A percentile compares a stretch with the other conserved stretches of the same genome.
phyloP scores from a whole-genome alignment of 371 early-diverging fungal species.

The Rhizopus microsporus region DNA sequence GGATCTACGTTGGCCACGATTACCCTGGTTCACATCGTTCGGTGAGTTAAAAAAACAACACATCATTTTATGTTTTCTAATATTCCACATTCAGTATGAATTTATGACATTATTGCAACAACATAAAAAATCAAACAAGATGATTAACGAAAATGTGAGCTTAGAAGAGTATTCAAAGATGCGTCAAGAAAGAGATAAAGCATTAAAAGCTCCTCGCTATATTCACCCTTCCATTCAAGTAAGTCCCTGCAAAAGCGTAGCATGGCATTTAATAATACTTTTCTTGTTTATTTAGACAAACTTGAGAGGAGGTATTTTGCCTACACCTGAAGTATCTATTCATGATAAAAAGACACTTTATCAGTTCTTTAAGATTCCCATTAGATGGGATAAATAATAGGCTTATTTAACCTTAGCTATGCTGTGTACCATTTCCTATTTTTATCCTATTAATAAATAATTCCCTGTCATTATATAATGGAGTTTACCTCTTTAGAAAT shows the following conservation, averaged over 20 bases:
- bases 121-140: constrained; percentile 43
- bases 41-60: constrained; percentile 22
- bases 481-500: constrained; percentile 86
- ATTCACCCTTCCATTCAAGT: constrained; percentile 54
- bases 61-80: constrained; percentile 1
- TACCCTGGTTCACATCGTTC: constrained; percentile 38
- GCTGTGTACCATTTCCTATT: constrained; percentile 78
- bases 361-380: constrained; percentile 30
- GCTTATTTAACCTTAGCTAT: constrained; percentile 68
- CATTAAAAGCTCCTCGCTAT: constrained; percentile 40
- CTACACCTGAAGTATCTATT: constrained; percentile 22
- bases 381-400: constrained; percentile 22
- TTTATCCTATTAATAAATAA: neutral
- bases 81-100: constrained; percentile 25
- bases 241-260: neutral
- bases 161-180: constrained; percentile 31
- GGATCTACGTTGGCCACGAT: constrained; percentile 51
- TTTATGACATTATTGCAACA: constrained; percentile 29
- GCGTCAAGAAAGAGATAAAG: constrained; percentile 35
- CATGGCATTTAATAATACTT: neutral
- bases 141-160: constrained; percentile 31
- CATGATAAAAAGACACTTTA: constrained; percentile 16
- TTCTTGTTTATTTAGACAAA: constrained; percentile 17
- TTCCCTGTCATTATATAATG: neutral
- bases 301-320: constrained; percentile 28